phyloP scores from a whole-genome alignment of 2,329 filamentous ascomycete genomes.

The Botrytis fragariae region DNA sequence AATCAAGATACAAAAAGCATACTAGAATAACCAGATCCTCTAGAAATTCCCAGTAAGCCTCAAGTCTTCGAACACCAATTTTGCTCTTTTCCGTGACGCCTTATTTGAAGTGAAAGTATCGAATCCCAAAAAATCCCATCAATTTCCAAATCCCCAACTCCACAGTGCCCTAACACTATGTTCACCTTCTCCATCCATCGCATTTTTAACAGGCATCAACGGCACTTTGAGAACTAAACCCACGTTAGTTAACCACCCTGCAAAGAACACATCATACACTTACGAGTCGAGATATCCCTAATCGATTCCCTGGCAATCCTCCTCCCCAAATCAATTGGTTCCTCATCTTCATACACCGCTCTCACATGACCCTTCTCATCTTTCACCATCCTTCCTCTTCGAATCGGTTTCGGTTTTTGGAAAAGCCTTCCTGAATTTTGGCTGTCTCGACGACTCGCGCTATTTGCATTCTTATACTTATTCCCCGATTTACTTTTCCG shows the following conservation, averaged over 20 bases:
- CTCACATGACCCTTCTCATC: neutral
- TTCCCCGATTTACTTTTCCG: neutral
- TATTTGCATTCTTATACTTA: neutral
- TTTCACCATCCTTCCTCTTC: neutral
- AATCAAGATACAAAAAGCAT: neutral
- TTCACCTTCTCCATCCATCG: neutral
- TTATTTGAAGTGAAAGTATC: neutral
- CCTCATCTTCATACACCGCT: neutral
- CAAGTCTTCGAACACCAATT: neutral
- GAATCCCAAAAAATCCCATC: neutral
- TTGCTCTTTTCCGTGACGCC: neutral
- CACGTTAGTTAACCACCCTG: neutral
- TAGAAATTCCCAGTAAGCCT: neutral
- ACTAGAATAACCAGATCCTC: too few species aligned
- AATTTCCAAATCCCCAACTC: neutral
- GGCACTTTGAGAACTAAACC: neutral
- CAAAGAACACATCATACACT: neutral
- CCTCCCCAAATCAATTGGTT: neutral
- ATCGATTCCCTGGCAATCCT: neutral
- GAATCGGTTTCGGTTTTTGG: neutral
- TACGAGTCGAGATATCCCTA: neutral
- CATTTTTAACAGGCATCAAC: rapidly evolving
- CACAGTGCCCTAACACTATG: neutral
- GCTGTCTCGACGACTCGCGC: neutral
- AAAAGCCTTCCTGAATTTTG: neutral